A percentile compares a stretch with the other conserved stretches of the same genome.
These are phyloP conservation scores for Yamadazyma phyllophila DNA, from an alignment of 805 yeast species.

Conservation along the genomic window DNA sequence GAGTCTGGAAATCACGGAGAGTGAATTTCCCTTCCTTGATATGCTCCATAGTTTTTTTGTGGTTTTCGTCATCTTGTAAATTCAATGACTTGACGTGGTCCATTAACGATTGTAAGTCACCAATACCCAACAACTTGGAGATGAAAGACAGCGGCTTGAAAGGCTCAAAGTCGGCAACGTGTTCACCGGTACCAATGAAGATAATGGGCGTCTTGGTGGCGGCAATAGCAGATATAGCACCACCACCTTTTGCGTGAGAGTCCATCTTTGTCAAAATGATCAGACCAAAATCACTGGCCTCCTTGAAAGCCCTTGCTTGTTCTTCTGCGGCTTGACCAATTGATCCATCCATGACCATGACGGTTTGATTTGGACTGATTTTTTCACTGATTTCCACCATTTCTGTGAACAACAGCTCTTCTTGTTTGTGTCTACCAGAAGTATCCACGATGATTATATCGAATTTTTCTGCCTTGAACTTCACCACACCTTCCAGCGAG, in stretches of 20 bases:
- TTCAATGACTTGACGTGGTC: slow-evolving; percentile 90
- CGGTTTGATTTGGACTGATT: slow-evolving; percentile 90
- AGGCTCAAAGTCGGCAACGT: slow-evolving; percentile 85
- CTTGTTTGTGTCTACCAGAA: slow-evolving; percentile 97
- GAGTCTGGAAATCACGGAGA: slow-evolving; percentile 85
- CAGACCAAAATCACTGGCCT: slow-evolving; percentile 89
- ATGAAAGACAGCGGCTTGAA: slow-evolving; percentile 88
- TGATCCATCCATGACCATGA: slow-evolving; percentile 95
- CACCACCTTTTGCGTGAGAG: slow-evolving; percentile 99
- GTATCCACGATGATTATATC: slow-evolving; percentile 96
- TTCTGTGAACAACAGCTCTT: slow-evolving; percentile 84
- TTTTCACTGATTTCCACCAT: slow-evolving; percentile 91
- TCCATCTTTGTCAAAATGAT: slow-evolving; percentile 95
- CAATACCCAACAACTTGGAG: slow-evolving; percentile 91
- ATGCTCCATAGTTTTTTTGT: slow-evolving; percentile 87
- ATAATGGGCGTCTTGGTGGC: slow-evolving; percentile 93
- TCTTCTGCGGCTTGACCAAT: slow-evolving; percentile 98
- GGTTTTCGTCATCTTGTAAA: slow-evolving; percentile 62
- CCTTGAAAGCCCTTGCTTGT: slow-evolving; percentile 92
- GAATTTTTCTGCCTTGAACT: slow-evolving; percentile 86
- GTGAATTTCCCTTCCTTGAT: slow-evolving; percentile 95
- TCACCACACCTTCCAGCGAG: slow-evolving; percentile 86
- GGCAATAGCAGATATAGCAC: slow-evolving; percentile 98
- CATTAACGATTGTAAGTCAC: slow-evolving; percentile 89
- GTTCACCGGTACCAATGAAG: slow-evolving; percentile 98